Base-by-base conservation (phyloP, 495 filamentous ascomycete species). In the Xylaria telfairii region DNA sequence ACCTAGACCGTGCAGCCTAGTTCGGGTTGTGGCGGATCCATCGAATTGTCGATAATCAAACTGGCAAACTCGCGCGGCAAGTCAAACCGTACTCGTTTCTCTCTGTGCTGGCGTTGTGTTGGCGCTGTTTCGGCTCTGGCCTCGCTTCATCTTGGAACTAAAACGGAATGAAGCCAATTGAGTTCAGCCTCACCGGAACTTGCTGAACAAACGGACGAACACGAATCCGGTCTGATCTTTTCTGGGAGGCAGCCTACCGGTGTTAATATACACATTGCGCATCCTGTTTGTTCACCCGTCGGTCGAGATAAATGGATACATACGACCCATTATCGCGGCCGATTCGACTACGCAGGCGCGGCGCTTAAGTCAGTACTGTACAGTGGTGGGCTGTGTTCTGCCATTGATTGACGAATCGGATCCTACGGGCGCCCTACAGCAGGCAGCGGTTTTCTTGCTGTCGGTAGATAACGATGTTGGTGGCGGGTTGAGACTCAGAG, bases 321-420 rank as follows among this genome's bases (percentile, higher is more conserved):
- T 49, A 21, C 7, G 47, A 28, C 64, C 64, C 34, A 21, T 66
- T 54, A 9, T 19, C 10, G 19, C 17, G 64, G 64, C 64, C 63
- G 46, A 24, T 26, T 19, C 28, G 2, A 17, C 30, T 26, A 5
- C 30, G 56, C 4, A 17, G 56, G 56, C 56, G 53, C 54, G 53
- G 54, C 54, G 56, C 56, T 62, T 62, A 24, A 32, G 56, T 39
- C 56, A 32, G 8, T 1, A 1, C 3, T 41, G 39, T 3, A 7
- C n/a, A 1, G 9, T 49, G 46, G 56, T 59, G 32, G 56, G 56
- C 56, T 37, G 56, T n/a, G n/a, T n/a, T n/a, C n/a, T n/a, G n/a
- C n/a, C n/a, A n/a, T 32, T 13, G 9, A 26, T 62, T 24, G 34
- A 62, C 59, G 59, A 42, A 62, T 62, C 56, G 56, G 56, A 59